Evolutionary conservation across 2,329 filamentous ascomycete species (phyloP).

Genomic region (Calcarisporium arbuscula): DNA sequence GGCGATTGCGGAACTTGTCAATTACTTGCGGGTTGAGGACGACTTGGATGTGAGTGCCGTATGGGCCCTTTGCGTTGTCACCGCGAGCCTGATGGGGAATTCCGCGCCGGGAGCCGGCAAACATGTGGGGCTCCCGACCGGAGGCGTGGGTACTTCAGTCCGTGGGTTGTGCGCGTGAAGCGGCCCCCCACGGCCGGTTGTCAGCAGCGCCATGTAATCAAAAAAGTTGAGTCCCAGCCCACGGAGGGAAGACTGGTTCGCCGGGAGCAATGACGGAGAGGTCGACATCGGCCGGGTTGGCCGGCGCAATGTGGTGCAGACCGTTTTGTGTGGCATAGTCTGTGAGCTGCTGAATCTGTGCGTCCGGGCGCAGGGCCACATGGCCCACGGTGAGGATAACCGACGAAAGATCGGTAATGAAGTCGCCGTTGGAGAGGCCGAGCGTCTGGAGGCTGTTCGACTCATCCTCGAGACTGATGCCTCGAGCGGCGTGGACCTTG

Average conservation of each 20-base stretch:
- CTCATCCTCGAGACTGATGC: conserved; percentile 1
- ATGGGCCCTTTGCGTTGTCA: conserved; percentile 6
- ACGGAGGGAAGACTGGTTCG: conserved; percentile 1
- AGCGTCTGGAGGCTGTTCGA: conserved; percentile 4
- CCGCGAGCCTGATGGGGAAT: conserved; percentile 8
- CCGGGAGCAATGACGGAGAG: conserved; percentile 2
- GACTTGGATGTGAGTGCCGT: conserved; percentile 3
- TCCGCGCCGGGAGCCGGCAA: conserved; percentile 6
- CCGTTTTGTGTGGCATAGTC: not conserved
- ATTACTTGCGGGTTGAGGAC: conserved; percentile 3
- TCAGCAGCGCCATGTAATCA: conserved; percentile 5
- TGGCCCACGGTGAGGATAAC: conserved; percentile 6
- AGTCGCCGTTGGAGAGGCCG: conserved; percentile 1
- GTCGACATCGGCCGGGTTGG: conserved; percentile 6
- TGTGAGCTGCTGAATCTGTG: conserved; percentile 3
- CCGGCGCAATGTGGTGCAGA: conserved; percentile 1
- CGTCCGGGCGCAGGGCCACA: conserved; percentile 1
- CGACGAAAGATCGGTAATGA: not conserved
- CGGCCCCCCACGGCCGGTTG: conserved; percentile 3
- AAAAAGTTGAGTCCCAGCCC: conserved; percentile 8
- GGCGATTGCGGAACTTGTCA: conserved; percentile 1
- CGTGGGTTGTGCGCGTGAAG: not conserved
- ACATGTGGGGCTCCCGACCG: conserved; percentile 5
- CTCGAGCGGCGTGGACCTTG: not conserved
- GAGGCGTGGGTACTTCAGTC: conserved; percentile 1